Conservation (phyloP, 139 green algal species). For the Ettlia oleoabundans region DNA sequence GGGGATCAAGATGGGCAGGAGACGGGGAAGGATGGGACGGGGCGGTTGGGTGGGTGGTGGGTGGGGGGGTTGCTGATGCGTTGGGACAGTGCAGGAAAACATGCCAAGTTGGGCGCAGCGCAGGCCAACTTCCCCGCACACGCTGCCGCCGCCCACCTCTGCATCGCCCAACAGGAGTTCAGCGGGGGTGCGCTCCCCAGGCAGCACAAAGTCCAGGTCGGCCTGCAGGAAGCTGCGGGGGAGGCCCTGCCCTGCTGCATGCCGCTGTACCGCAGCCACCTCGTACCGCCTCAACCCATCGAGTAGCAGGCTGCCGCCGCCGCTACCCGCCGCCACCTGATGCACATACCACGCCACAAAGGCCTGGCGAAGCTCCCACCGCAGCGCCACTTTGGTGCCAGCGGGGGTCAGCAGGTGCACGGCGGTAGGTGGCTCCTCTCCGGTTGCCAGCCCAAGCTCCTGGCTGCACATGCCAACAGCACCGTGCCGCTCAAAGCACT, state of each 20-base stretch:
- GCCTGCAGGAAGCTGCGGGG: conserved; percentile 70
- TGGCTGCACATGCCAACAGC: conserved; percentile 63
- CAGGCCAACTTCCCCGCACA: background rate
- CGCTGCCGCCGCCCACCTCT: background rate
- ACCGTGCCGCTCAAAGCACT: conserved; percentile 58
- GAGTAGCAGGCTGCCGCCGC: conserved; percentile 24
- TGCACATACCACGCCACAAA: conserved; percentile 75
- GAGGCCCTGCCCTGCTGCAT: conserved; percentile 31
- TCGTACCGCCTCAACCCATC: conserved; percentile 73
- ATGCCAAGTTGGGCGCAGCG: background rate
- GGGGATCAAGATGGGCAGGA: too few relatives aligned
- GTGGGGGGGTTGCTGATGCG: too few relatives aligned
- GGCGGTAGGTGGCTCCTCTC: background rate
- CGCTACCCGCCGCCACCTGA: conserved; percentile 40
- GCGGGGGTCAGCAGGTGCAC: conserved; percentile 20
- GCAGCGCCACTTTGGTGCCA: conserved; percentile 54
- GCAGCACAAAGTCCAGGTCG: conserved; percentile 76
- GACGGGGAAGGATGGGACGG: too few relatives aligned
- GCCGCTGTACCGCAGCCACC: conserved; percentile 51
- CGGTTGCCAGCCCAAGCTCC: conserved; percentile 40
- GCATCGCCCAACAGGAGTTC: conserved; percentile 40
- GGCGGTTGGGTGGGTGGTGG: too few relatives aligned
- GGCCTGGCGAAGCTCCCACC: conserved; percentile 70
- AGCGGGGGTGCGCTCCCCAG: background rate
- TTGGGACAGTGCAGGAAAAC: background rate